Conservation (phyloP, 75 land plant species). For the Cupressus sempervirens region DNA sequence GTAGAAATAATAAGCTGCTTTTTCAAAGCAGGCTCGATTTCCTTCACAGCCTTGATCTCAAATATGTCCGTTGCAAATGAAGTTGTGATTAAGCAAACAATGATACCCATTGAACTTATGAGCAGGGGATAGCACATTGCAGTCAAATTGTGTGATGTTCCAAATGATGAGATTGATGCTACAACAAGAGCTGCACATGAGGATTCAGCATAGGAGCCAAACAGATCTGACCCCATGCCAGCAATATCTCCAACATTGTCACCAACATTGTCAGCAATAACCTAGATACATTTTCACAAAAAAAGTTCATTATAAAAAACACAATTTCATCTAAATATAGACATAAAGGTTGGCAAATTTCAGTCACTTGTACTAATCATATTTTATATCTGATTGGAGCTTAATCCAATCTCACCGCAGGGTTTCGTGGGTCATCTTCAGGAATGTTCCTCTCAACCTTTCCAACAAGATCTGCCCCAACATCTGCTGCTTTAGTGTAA, state of each 20-base stretch:
- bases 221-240: constrained; percentile 82
- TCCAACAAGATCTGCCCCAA: constrained; percentile 68
- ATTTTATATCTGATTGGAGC: background rate
- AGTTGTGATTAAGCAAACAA: constrained; percentile 60
- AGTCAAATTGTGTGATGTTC: constrained; percentile 47
- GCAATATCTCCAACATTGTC: constrained; percentile 87
- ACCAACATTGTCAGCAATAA: constrained; percentile 82
- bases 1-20: constrained; percentile 71
- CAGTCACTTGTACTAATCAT: background rate
- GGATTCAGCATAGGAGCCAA: constrained; percentile 75
- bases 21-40: constrained; percentile 72
- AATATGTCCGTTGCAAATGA: constrained; percentile 66
- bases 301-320: background rate
- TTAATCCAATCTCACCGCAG: constrained; percentile 28
- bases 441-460: constrained; percentile 82
- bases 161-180: constrained; percentile 72
- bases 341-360: background rate
- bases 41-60: constrained; percentile 57
- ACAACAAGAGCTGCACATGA: constrained; percentile 73
- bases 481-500: constrained; percentile 86
- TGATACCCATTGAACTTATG: constrained; percentile 60
- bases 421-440: constrained; percentile 86
- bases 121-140: constrained; percentile 64
- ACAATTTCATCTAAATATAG: background rate
- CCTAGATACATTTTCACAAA: constrained; percentile 20